Evolutionary conservation across 176 grass and related monocot species (phyloP).

Genomic region (Avena sativa): DNA sequence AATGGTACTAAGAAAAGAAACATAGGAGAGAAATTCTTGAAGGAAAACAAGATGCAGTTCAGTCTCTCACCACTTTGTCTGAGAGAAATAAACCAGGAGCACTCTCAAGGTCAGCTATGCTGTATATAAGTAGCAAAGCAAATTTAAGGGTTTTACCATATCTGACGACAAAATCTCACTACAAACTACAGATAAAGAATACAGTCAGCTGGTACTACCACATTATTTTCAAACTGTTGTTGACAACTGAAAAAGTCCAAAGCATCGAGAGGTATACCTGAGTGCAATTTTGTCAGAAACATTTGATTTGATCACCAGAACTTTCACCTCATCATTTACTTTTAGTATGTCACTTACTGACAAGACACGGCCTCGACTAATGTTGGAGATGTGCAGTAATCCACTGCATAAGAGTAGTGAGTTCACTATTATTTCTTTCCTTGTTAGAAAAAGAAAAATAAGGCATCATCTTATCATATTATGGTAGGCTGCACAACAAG

Average conservation of each 20-base stretch:
- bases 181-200: conserved; percentile 35
- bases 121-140: conserved; percentile 55
- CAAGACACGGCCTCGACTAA: conserved; percentile 56
- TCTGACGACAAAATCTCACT: conserved; percentile 4
- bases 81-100: conserved; percentile 79
- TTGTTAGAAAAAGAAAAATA: conserved; percentile 16
- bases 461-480: not conserved
- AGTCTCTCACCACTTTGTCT: conserved; percentile 67
- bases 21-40: not conserved
- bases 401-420: conserved; percentile 59
- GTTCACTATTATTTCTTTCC: conserved; percentile 27
- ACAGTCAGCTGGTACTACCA: conserved; percentile 16
- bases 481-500: not conserved
- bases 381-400: conserved; percentile 90
- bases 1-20: conserved; percentile 28
- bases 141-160: conserved; percentile 15
- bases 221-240: not conserved
- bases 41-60: conserved; percentile 30
- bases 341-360: conserved; percentile 80
- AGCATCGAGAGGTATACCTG: conserved; percentile 52
- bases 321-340: conserved; percentile 81
- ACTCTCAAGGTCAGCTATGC: conserved; percentile 88
- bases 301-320: conserved; percentile 86
- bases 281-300: conserved; percentile 83
- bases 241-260: conserved; percentile 14